phyloP scores from a whole-genome alignment of 345 rosid species.

The Eucalyptus virginea region DNA sequence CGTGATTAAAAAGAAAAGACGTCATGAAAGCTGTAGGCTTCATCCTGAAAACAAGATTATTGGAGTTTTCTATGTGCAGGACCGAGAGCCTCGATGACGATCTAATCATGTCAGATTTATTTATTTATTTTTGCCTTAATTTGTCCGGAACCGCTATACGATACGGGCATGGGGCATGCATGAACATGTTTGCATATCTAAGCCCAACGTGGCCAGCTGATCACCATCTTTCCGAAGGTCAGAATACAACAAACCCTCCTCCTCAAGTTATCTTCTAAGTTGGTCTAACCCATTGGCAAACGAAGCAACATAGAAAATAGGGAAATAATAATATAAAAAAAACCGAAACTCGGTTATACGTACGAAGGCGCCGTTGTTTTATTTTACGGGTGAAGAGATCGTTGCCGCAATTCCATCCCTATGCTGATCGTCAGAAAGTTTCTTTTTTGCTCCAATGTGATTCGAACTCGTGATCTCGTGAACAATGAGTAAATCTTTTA shows the following conservation, averaged over 20 bases:
- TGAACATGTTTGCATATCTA: not conserved
- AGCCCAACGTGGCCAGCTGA: not conserved
- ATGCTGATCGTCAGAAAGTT: not conserved
- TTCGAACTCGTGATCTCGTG: not conserved
- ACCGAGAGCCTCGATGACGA: not conserved
- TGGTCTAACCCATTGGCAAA: not conserved
- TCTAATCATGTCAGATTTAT: not conserved
- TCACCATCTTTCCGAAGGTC: not conserved
- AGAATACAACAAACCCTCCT: not conserved
- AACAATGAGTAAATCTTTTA: not conserved
- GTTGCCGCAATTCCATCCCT: not conserved
- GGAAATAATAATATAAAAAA: not conserved
- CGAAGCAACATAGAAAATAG: no score
- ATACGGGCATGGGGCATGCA: not conserved
- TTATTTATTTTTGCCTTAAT: accelerated
- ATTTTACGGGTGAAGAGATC: not conserved
- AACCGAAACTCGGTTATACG: not conserved
- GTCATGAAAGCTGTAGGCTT: not conserved
- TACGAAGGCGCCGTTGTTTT: not conserved
- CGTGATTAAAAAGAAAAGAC: not conserved
- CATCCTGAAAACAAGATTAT: not conserved
- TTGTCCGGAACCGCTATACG: not conserved
- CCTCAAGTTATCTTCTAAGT: not conserved
- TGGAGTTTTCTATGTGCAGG: not conserved
- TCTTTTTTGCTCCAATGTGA: not conserved